Evolutionary conservation across 2,329 filamentous ascomycete species (phyloP).

Genomic region (Orbilia ellipsospora): DNA sequence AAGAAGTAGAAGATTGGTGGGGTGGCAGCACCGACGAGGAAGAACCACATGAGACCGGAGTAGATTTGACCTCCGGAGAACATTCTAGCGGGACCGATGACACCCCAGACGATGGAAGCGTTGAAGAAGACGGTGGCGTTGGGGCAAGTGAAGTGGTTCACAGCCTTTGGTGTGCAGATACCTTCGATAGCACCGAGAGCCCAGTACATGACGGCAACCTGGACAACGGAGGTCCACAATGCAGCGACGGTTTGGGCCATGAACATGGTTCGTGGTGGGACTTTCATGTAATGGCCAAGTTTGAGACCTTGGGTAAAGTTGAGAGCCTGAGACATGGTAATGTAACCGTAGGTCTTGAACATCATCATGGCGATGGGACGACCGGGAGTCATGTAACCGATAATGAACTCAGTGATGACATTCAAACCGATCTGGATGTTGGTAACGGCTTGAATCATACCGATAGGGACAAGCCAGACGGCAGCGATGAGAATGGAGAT

Average conservation of each 20-base stretch:
- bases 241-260: slow-evolving; percentile 74
- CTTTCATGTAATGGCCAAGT: slow-evolving; percentile 68
- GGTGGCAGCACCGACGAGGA: slow-evolving; percentile 72
- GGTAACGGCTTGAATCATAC: slow-evolving; percentile 72
- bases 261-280: slow-evolving; percentile 75
- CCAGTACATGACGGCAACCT: slow-evolving; percentile 73
- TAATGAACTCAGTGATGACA: slow-evolving; percentile 66
- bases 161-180: slow-evolving; percentile 71
- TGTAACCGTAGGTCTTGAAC: slow-evolving; percentile 67
- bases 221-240: slow-evolving; percentile 74
- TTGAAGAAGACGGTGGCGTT: slow-evolving; percentile 73
- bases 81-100: slow-evolving; percentile 76
- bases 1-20: slow-evolving; percentile 73
- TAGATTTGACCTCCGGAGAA: slow-evolving; percentile 75
- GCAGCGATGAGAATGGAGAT: slow-evolving; percentile 70
- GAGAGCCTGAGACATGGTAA: slow-evolving; percentile 66
- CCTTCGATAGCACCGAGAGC: slow-evolving; percentile 71
- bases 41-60: slow-evolving; percentile 75
- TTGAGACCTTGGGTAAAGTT: slow-evolving; percentile 67
- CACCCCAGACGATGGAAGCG: slow-evolving; percentile 77
- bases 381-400: slow-evolving; percentile 67
- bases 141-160: slow-evolving; percentile 71
- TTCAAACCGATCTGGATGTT: slow-evolving; percentile 70
- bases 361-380: slow-evolving; percentile 67
- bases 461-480: slow-evolving; percentile 71